A percentile compares a stretch with the other conserved stretches of the same genome.
These are phyloP conservation scores for Ophiostoma ips DNA, from an alignment of 2,329 filamentous ascomycete species.

Conservation along the genomic window DNA sequence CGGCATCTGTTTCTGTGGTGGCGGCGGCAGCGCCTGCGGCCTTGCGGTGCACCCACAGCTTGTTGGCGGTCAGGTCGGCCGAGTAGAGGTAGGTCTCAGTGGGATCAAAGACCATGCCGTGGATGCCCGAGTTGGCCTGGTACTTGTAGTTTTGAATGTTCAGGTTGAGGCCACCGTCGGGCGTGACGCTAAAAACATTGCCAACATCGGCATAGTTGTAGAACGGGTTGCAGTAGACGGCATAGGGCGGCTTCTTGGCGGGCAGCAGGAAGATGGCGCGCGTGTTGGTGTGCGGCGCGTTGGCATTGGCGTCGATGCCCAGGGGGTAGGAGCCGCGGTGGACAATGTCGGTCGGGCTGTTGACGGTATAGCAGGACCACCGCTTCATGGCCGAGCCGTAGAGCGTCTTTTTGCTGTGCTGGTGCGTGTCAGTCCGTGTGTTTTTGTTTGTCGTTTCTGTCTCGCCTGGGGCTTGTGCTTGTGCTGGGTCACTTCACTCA, in stretches of 20 bases:
- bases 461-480: too few species aligned
- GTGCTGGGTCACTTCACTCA: too few species aligned
- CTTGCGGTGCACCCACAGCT: conserved; percentile 75
- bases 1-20: conserved; percentile 25
- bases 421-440: conserved; percentile 15
- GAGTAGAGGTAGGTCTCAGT: conserved; percentile 64
- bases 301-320: conserved; percentile 56
- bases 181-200: conserved; percentile 55
- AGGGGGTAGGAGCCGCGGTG: conserved; percentile 65
- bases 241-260: conserved; percentile 61
- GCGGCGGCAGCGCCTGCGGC: conserved; percentile 16
- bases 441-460: too few species aligned
- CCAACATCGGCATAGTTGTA: conserved; percentile 74
- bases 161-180: conserved; percentile 40
- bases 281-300: conserved; percentile 60
- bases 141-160: conserved; percentile 65
- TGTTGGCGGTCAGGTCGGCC: conserved; percentile 63
- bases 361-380: conserved; percentile 71
- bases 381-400: conserved; percentile 91
- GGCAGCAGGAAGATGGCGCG: conserved; percentile 81
- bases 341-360: conserved; percentile 59
- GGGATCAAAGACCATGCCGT: conserved; percentile 71
- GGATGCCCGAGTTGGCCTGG: conserved; percentile 55
- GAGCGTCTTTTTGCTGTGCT: conserved; percentile 72
- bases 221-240: conserved; percentile 82